phyloP scores from a whole-genome alignment of 495 filamentous ascomycete genomes.

The Filosporella fistucella region DNA sequence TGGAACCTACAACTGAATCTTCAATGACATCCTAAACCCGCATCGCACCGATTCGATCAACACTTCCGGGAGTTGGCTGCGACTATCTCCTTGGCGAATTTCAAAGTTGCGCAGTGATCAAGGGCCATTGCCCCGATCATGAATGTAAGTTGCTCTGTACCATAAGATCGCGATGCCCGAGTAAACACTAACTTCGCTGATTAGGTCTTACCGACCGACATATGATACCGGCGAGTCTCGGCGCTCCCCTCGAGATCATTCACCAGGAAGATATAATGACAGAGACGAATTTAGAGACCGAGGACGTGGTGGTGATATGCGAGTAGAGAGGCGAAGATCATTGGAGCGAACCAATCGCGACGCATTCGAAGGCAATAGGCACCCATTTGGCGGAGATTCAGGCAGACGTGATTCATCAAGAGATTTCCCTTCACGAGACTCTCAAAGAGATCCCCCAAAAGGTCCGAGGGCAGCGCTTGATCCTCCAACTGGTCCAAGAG shows the following conservation, averaged over 20 bases:
- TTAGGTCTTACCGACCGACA: conserved; percentile 24
- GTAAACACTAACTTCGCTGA: conserved; percentile 10
- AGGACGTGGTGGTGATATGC: conserved; percentile 27
- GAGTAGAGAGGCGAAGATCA: conserved; percentile 28
- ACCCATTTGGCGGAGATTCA: conserved; percentile 36
- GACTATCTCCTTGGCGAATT: no score
- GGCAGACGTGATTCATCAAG: conserved; percentile 16
- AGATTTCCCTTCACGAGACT: conserved; percentile 33
- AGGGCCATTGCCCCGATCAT: conserved; percentile 23
- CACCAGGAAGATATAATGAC: conserved; percentile 49
- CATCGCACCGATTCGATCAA: no score
- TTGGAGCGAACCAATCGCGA: conserved; percentile 42
- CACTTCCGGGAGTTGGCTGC: no score
- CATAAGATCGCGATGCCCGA: no score
- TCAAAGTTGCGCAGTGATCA: no score
- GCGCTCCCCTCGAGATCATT: conserved; percentile 52
- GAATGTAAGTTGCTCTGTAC: conserved; percentile 24
- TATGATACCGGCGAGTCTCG: conserved; percentile 32
- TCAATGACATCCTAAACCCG: no score
- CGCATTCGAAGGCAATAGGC: conserved; percentile 43
- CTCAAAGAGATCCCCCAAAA: conserved; percentile 64
- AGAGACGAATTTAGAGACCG: conserved; percentile 39
- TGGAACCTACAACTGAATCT: no score
- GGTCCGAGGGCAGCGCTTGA: conserved; percentile 66
- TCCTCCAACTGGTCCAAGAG: conserved; percentile 53